Conservation (phyloP, 495 filamentous ascomycete genomes). For the Cercophora samala region DNA sequence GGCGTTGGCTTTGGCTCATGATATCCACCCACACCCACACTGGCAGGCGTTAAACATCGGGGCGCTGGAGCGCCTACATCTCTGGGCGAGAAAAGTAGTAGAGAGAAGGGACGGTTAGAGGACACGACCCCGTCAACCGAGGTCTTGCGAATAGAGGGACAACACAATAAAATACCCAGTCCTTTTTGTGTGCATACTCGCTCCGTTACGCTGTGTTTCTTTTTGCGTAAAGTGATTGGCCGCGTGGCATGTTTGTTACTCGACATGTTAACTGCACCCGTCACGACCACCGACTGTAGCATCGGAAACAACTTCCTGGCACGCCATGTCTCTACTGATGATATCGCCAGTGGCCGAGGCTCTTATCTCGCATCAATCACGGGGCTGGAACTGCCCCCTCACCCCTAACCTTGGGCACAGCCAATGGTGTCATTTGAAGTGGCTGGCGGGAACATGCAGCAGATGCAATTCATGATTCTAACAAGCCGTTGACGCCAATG, state of each 20-base stretch:
- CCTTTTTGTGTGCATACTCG: conserved; percentile 4
- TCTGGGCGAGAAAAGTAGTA: conserved; percentile 17
- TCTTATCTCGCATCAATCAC: not conserved
- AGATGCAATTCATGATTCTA: not conserved
- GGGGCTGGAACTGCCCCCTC: not conserved
- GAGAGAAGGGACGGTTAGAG: not conserved
- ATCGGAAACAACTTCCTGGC: not conserved
- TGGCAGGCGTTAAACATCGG: conserved; percentile 36
- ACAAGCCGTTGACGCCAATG: not conserved
- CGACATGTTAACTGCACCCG: not conserved
- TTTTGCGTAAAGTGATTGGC: not conserved
- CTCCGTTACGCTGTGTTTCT: not conserved
- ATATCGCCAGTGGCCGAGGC: not conserved
- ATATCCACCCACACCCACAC: conserved; percentile 37
- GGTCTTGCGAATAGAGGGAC: conserved; percentile 22
- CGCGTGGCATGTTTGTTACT: not conserved
- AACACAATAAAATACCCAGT: conserved; percentile 5
- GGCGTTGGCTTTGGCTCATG: conserved; percentile 51
- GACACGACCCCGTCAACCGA: conserved; percentile 34
- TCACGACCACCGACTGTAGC: not conserved
- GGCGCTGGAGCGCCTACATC: conserved; percentile 15
- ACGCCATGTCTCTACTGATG: not conserved
- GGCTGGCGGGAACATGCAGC: not conserved
- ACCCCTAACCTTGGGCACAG: not conserved
- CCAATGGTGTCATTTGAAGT: not conserved